A percentile compares a stretch with the other conserved stretches of the same genome.
phyloP scores from a whole-genome alignment of 164 flowering plant genomes.

The Echeveria elegans region DNA sequence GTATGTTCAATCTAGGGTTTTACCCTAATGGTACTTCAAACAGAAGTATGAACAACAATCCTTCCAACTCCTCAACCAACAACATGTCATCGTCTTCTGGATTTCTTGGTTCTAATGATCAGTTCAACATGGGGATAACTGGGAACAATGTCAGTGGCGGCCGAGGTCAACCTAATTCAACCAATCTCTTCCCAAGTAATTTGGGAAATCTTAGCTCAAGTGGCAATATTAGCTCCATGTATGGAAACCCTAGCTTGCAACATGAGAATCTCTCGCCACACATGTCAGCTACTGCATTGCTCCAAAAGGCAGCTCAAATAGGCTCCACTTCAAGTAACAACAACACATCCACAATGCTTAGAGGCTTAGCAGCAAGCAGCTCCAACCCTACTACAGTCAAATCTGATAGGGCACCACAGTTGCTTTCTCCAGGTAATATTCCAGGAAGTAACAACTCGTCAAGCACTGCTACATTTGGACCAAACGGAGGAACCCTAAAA shows the following conservation, averaged over 20 bases:
- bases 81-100: slow-evolving; percentile 17
- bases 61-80: slow-evolving; percentile 15
- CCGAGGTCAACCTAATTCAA: slow-evolving; percentile 8
- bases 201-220: slow-evolving; percentile 26
- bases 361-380: slow-evolving; percentile 31
- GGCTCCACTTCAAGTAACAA: slow-evolving; percentile 48
- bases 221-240: slow-evolving; percentile 28
- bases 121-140: slow-evolving; percentile 24
- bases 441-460: background rate
- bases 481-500: slow-evolving; percentile 11
- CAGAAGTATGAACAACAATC: slow-evolving; percentile 18
- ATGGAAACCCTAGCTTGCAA: slow-evolving; percentile 19
- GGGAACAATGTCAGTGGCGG: slow-evolving; percentile 15
- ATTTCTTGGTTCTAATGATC: slow-evolving; percentile 21
- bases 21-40: slow-evolving; percentile 28
- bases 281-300: slow-evolving; percentile 82
- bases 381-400: slow-evolving; percentile 10
- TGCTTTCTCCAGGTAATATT: slow-evolving; percentile 3
- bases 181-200: slow-evolving; percentile 31
- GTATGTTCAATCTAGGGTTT: slow-evolving; percentile 47
- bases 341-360: slow-evolving; percentile 28
- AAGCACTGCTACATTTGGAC: background rate
- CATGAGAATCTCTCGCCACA: slow-evolving; percentile 28
- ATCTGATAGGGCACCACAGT: background rate
- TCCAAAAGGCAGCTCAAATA: slow-evolving; percentile 71